Conservation (phyloP, 306 rosid species). For the Quercus bicolor region DNA sequence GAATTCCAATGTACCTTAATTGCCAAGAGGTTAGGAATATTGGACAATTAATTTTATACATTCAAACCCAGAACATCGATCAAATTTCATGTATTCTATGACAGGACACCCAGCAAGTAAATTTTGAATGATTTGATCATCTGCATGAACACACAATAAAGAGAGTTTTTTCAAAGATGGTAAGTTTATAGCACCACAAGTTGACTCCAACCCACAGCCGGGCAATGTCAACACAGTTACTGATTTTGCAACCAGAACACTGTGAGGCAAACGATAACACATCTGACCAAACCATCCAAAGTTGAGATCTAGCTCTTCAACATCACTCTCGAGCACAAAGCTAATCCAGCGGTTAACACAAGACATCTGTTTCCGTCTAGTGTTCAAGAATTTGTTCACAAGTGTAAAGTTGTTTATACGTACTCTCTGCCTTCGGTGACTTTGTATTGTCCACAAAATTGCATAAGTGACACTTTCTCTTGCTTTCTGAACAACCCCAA, state of each 20-base stretch:
- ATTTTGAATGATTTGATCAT: too few relatives aligned
- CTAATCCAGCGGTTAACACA: slow-evolving; percentile 31
- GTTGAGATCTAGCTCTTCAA: slow-evolving; percentile 20
- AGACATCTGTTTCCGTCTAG: neutral
- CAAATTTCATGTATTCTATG: too few relatives aligned
- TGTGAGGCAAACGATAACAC: slow-evolving; percentile 23
- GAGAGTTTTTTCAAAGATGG: neutral
- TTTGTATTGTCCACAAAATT: slow-evolving; percentile 16
- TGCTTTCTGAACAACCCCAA: neutral
- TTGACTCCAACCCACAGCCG: slow-evolving; percentile 10
- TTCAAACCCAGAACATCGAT: too few relatives aligned
- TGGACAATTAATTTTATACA: too few relatives aligned
- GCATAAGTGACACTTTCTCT: slow-evolving; percentile 3
- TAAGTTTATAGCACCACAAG: neutral
- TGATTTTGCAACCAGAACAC: slow-evolving; percentile 23
- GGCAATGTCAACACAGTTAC: slow-evolving; percentile 10
- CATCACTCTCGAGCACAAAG: slow-evolving; percentile 19
- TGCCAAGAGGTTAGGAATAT: too few relatives aligned
- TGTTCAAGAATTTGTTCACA: neutral
- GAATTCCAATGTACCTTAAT: too few relatives aligned
- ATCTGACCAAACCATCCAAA: neutral
- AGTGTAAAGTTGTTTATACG: slow-evolving; percentile 21
- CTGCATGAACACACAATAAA: slow-evolving; percentile 5
- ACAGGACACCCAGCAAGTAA: too few relatives aligned
- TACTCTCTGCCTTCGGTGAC: slow-evolving; percentile 9